Conservation (phyloP, 176 grass and related monocot species). For the Tillandsia leiboldiana region DNA sequence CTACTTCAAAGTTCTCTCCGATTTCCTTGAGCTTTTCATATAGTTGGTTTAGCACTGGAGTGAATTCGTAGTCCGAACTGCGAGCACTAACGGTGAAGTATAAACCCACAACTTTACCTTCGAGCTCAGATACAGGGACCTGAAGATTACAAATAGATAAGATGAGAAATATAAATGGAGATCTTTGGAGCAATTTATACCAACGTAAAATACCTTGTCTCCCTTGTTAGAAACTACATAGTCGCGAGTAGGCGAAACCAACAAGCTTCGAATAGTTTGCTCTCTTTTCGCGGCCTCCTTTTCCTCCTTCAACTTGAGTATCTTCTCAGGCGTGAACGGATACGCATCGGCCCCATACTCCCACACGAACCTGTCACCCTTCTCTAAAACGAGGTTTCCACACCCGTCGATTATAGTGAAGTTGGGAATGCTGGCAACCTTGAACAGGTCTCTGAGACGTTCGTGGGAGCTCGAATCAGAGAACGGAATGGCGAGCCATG, state of each 20-base stretch:
- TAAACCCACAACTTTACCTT: constrained; percentile 3
- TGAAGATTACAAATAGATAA: neutral
- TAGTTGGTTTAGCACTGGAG: neutral
- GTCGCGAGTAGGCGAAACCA: constrained; percentile 38
- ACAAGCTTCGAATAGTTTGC: constrained; percentile 53
- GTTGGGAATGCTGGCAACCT: constrained; percentile 43
- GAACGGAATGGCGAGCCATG: neutral
- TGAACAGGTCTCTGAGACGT: constrained; percentile 28
- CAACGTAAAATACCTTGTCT: constrained; percentile 33
- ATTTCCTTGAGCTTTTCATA: too few relatives aligned
- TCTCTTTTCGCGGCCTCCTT: constrained; percentile 51
- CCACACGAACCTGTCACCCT: constrained; percentile 30
- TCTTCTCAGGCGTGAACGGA: constrained; percentile 56
- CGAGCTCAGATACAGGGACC: constrained; percentile 6
- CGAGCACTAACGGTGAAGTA: neutral
- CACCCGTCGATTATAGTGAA: constrained; percentile 47
- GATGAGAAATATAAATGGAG: neutral
- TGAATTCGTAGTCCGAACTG: neutral
- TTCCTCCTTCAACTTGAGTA: constrained; percentile 46
- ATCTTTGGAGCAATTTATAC: too few relatives aligned
- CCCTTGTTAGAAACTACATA: constrained; percentile 57
- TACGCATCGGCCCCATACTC: constrained; percentile 57
- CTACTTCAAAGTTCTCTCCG: too few relatives aligned
- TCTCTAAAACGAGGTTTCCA: constrained; percentile 35
- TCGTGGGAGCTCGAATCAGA: constrained; percentile 40